These are phyloP conservation scores for Nephelium lappaceum DNA, from an alignment of 345 rosid genomes.

Conservation along the genomic window DNA sequence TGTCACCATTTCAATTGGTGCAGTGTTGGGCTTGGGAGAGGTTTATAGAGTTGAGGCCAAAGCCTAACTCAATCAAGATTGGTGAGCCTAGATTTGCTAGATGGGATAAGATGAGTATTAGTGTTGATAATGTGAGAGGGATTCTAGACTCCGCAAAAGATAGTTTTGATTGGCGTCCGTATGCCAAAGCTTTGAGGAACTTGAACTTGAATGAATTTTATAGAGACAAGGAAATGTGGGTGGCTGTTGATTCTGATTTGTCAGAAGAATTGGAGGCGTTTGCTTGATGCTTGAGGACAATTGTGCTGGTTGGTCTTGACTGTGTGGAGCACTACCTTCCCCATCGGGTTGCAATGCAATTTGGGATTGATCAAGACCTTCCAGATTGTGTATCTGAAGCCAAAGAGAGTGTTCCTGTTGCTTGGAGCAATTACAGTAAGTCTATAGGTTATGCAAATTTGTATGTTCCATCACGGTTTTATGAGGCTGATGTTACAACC, in stretches of 20 bases:
- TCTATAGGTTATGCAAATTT: constrained; percentile 2
- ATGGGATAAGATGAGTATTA: constrained; percentile 32
- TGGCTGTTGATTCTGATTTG: background rate
- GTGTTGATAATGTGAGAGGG: constrained; percentile 25
- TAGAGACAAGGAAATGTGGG: background rate
- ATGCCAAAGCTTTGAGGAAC: constrained; percentile 10
- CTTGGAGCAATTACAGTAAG: background rate
- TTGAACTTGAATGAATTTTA: background rate
- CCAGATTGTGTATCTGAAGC: constrained; percentile 10
- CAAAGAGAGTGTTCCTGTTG: background rate
- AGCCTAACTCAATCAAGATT: constrained; percentile 30
- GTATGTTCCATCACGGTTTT: constrained; percentile 19
- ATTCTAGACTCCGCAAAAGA: constrained; percentile 31
- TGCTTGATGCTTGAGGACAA: constrained; percentile 28
- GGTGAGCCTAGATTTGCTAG: constrained; percentile 43
- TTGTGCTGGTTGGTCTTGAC: constrained; percentile 20
- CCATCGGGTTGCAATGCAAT: constrained; percentile 16
- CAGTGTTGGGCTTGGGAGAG: constrained; percentile 41
- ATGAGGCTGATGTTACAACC: constrained; percentile 29
- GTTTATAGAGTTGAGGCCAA: constrained; percentile 29
- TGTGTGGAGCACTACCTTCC: constrained; percentile 19
- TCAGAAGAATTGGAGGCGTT: constrained; percentile 22
- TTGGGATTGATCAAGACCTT: constrained; percentile 18
- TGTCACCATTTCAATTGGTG: constrained; percentile 45
- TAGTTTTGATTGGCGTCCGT: constrained; percentile 38